Conservation (phyloP, 495 filamentous ascomycete genomes). For the Hypoxylon crocopeplum region DNA sequence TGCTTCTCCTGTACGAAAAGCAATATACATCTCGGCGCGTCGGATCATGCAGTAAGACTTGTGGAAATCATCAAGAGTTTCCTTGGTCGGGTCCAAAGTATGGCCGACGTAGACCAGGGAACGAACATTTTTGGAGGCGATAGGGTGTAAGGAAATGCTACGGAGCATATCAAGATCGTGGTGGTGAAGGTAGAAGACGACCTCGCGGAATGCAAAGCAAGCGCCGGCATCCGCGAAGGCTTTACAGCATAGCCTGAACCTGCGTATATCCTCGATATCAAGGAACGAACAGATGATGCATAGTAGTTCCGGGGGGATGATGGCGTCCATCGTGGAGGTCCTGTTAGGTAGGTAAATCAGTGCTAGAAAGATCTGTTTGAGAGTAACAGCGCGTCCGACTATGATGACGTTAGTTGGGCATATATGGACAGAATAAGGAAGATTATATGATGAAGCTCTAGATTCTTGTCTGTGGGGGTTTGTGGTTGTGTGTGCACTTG, state of each 20-base stretch:
- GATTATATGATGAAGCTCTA: no score
- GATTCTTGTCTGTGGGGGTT: no score
- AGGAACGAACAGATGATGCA: conserved; percentile 26
- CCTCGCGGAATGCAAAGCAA: conserved; percentile 27
- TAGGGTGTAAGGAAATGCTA: conserved; percentile 29
- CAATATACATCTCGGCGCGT: no score
- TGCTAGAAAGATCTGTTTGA: no score
- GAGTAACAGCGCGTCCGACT: no score
- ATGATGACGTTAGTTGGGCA: no score
- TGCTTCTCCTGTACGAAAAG: no score
- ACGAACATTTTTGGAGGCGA: conserved; percentile 21
- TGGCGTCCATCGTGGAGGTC: conserved; percentile 7
- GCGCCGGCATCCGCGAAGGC: conserved; percentile 26
- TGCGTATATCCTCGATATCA: conserved; percentile 20
- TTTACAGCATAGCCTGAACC: conserved; percentile 25
- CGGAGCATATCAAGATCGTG: conserved; percentile 20
- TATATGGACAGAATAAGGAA: no score
- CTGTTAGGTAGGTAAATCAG: neutral
- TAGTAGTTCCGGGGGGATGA: conserved; percentile 22
- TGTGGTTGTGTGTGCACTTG: no score
- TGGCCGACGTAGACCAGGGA: conserved; percentile 24
- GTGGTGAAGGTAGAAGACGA: conserved; percentile 40
- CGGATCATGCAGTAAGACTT: no score
- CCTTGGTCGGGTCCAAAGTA: conserved; percentile 1
- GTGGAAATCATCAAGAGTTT: neutral